phyloP scores from a whole-genome alignment of 2,329 filamentous ascomycete species.

The Fusarium lateritium region DNA sequence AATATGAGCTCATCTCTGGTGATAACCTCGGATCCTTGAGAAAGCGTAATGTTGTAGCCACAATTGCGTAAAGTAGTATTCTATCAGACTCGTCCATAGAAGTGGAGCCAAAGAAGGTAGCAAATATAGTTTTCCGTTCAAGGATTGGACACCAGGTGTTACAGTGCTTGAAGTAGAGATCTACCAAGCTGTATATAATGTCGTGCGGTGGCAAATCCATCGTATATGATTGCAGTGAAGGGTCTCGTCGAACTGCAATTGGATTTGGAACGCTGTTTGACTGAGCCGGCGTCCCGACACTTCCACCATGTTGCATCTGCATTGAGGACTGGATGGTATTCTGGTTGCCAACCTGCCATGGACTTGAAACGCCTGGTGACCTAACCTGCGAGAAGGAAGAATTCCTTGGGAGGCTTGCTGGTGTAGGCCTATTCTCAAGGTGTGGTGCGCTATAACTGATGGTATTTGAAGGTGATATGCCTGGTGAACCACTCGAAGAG shows the following conservation, averaged over 20 bases:
- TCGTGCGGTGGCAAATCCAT: constrained; percentile 72
- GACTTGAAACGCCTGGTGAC: constrained; percentile 59
- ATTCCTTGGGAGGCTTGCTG: constrained; percentile 35
- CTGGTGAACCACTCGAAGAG: constrained; percentile 20
- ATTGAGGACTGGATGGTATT: constrained; percentile 23
- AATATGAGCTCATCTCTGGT: constrained; percentile 56
- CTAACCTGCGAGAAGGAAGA: constrained; percentile 51
- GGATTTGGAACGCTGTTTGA: constrained; percentile 1
- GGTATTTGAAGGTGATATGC: constrained; percentile 52
- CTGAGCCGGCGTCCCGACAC: constrained; percentile 13
- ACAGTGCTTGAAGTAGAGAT: constrained; percentile 75
- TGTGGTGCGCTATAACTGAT: constrained; percentile 55
- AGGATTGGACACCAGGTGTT: constrained; percentile 70
- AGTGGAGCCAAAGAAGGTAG: constrained; percentile 59
- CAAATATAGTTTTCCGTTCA: constrained; percentile 60
- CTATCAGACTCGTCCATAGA: constrained; percentile 58
- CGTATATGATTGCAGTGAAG: constrained; percentile 55
- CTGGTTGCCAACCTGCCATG: constrained; percentile 52
- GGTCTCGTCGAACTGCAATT: constrained; percentile 38
- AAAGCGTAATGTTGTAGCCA: constrained; percentile 60
- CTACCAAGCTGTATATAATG: constrained; percentile 71
- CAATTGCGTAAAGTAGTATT: constrained; percentile 61
- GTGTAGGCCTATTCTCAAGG: constrained; percentile 47
- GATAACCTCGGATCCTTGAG: constrained; percentile 58
- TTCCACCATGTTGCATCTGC: constrained; percentile 8